Conservation (phyloP, 768 basidiomycete species). For the Suillus occidentalis region DNA sequence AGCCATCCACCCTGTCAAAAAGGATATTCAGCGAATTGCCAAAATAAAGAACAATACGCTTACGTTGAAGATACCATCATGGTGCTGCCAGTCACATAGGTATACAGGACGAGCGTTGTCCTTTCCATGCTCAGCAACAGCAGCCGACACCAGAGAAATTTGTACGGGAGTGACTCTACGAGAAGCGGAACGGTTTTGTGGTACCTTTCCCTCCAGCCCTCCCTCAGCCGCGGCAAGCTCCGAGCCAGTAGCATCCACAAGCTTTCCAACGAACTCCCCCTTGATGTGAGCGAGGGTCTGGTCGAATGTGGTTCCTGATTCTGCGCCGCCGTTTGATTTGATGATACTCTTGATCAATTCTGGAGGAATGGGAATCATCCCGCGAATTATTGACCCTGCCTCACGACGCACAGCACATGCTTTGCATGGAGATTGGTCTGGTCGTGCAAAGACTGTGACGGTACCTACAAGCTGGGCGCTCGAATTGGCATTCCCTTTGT, state of each 20-base stretch:
- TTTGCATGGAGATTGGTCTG: slow-evolving; percentile 23
- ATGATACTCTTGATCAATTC: slow-evolving; percentile 24
- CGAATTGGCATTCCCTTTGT: slow-evolving; percentile 11
- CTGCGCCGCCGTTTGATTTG: slow-evolving; percentile 9
- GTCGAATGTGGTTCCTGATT: slow-evolving; percentile 12
- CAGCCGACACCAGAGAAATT: slow-evolving; percentile 21
- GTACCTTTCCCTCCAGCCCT: slow-evolving; percentile 9
- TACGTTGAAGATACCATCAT: slow-evolving; percentile 22
- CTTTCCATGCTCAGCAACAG: slow-evolving; percentile 19
- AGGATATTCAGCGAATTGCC: background rate
- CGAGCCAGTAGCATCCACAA: slow-evolving; percentile 17
- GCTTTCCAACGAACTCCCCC: slow-evolving; percentile 15
- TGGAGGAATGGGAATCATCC: slow-evolving; percentile 26
- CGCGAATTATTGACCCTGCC: slow-evolving; percentile 18
- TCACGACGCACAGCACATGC: slow-evolving; percentile 25
- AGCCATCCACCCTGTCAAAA: slow-evolving; percentile 9
- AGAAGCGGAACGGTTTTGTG: slow-evolving; percentile 2
- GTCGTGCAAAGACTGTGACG: slow-evolving; percentile 25
- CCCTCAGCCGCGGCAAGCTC: slow-evolving; percentile 21
- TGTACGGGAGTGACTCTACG: slow-evolving; percentile 21
- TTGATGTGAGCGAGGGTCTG: slow-evolving; percentile 16
- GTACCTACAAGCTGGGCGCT: slow-evolving; percentile 18
- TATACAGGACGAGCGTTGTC: slow-evolving; percentile 19
- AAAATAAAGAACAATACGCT: background rate
- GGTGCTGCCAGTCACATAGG: slow-evolving; percentile 25